These are phyloP conservation scores for Xanthoconium separans DNA, from an alignment of 1,284 basidiomycete species.

Conservation along the genomic window DNA sequence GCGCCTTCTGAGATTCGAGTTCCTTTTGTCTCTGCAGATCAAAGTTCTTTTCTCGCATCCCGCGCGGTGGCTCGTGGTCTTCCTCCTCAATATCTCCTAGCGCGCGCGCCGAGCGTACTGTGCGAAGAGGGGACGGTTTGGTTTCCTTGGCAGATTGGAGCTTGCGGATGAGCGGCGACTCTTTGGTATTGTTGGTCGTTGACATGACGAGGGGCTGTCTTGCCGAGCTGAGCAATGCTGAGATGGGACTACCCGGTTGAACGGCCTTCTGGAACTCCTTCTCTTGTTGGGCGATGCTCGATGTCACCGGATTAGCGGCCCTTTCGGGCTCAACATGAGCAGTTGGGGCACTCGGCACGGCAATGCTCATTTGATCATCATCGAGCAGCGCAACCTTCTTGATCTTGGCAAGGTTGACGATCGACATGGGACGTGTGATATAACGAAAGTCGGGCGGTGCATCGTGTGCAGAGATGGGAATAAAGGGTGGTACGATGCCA, in stretches of 20 bases:
- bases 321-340: constrained; percentile 23
- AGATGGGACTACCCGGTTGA: constrained; percentile 93
- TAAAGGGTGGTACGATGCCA: constrained; percentile 78
- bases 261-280: constrained; percentile 95
- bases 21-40: constrained; percentile 63
- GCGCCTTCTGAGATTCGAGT: constrained; percentile 81
- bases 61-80: constrained; percentile 34
- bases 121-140: constrained; percentile 38
- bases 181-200: constrained; percentile 45
- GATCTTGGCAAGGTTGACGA: constrained; percentile 68
- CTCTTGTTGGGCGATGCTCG: constrained; percentile 83
- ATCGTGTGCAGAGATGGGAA: constrained; percentile 80
- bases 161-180: constrained; percentile 58
- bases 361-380: constrained; percentile 51
- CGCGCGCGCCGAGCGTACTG: constrained; percentile 32
- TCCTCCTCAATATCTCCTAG: constrained; percentile 56
- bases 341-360: constrained; percentile 34
- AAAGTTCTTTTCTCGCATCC: constrained; percentile 45
- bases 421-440: constrained; percentile 62
- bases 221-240: constrained; percentile 86
- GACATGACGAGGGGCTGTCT: constrained; percentile 82
- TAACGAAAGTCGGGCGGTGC: constrained; percentile 71
- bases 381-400: constrained; percentile 61
- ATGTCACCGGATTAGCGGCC: constrained; percentile 44
- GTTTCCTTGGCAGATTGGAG: constrained; percentile 46